Evolutionary conservation across 306 rosid genomes (phyloP), one percentile per base, ranked within the genome.

Genomic region (Styphnolobium japonicum): DNA sequence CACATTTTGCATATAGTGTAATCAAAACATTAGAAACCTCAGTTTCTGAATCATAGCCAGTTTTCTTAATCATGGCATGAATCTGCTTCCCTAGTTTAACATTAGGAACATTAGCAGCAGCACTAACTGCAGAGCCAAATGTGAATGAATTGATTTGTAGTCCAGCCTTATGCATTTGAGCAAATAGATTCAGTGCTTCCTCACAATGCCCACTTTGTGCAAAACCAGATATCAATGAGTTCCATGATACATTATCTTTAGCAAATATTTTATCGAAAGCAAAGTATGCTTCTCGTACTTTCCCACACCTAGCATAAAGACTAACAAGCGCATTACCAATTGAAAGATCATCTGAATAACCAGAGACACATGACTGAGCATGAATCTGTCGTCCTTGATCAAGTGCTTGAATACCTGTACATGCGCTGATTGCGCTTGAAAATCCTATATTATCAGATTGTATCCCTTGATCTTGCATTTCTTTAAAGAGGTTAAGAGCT

Each of bases 11-110:
- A 67, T 94, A 92, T 65, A 94, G 77, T 2, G 98, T 80, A 81
- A 94, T 89, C 79, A 94, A 78, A 81, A 81, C 93, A 82, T 94
- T 94, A 74, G 97, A 92, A 81, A 84, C 93, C 89, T 94, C 98
- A 19, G 78, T 79, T 89, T 94, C 97, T n/a, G 87, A 86, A 77
- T 82, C 82, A 61, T 83, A 82, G 33, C 94, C 96, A 33, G 96
- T 84, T 89, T 90, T 92, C 60, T 81, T 79, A 77, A 85, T 87
- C 90, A 88, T 81, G 27, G 96, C 94, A 73, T 94, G 97, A 81
- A 92, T 85, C 69, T 88, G 98, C 77, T 69, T 78, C 70, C 97
- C 98, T 76, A 86, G 85, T 66, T 89, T 92, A 57, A 84, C 53
- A 78, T 90, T 85, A 43, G 96, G 82, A 61, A 83, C 78, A 80